Evolutionary conservation across 2,329 filamentous ascomycete species (phyloP).

Genomic region (Zasmidium cellare): DNA sequence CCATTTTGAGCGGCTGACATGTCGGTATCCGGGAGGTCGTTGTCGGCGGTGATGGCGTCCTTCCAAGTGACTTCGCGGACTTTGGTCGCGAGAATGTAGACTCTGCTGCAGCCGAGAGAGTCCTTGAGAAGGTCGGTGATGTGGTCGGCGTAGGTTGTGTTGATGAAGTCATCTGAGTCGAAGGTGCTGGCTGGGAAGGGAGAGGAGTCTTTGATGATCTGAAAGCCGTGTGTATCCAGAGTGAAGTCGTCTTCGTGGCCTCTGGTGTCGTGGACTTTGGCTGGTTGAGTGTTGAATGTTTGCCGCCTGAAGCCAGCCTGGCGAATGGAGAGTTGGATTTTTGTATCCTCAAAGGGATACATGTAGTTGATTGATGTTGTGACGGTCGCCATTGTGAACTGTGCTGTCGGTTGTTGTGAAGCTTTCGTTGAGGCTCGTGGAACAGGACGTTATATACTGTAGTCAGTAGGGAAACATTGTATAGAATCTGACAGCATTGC

Average conservation of each 20-base stretch:
- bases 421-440: too few species aligned
- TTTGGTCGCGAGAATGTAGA: conserved; percentile 13
- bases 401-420: too few species aligned
- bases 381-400: too few species aligned
- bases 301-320: too few species aligned
- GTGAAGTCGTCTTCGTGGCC: conserved; percentile 8
- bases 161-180: conserved; percentile 37
- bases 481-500: too few species aligned
- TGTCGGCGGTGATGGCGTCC: background rate
- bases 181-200: conserved; percentile 38
- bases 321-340: too few species aligned
- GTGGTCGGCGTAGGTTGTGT: conserved; percentile 37
- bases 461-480: too few species aligned
- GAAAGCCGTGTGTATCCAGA: conserved; percentile 31
- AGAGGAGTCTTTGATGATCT: conserved; percentile 30
- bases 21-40: background rate
- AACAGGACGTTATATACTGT: too few species aligned
- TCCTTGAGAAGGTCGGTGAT: conserved; percentile 39
- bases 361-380: too few species aligned
- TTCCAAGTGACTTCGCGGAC: background rate
- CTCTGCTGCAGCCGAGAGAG: conserved; percentile 14
- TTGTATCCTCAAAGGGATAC: too few species aligned
- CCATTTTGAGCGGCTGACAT: background rate
- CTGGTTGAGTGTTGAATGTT: too few species aligned
- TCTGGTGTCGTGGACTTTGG: background rate